Evolutionary conservation across 2,329 filamentous ascomycete genomes (phyloP), one percentile per base, ranked within the genome.

Genomic region (Beauveria bassiana): DNA sequence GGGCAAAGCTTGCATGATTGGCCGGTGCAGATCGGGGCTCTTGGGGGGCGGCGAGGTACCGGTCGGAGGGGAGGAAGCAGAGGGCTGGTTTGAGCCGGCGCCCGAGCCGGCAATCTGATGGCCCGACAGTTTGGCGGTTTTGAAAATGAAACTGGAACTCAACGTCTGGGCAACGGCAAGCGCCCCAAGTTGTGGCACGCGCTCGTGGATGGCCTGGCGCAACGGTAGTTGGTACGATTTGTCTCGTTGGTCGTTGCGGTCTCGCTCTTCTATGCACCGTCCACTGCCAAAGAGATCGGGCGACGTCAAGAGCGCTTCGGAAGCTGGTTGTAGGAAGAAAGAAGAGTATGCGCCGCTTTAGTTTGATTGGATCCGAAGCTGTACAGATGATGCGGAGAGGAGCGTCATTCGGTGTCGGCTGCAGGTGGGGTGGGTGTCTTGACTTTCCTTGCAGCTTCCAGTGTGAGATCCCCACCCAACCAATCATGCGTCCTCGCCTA

Each of bases 1-100:
- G 53, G 85, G 85, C 79, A 88, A 84, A 65, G 84, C 82, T 76
- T 86, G 83, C 79, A 88, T 81, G 70, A 82, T 83, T 68, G 81
- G 80, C 64, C 79, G 75, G 68, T 80, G 79, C 56, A 70, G 64
- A 55, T 73, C 70, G 59, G 73, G 74, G 62, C 71, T 71, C 63
- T 68, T 68, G 62, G 8, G 26, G 7, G 28, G 54, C 22, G 4
- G 38, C 8, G 16, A 16, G 18, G 42, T 20, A 1, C 6, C 4
- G 9, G 18, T 5, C 2, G 55, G 20, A 10, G 42, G 6, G 7
- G 50, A 9, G 5, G 42, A 34, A 31, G 40, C 18, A 31, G 38
- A 46, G 58, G 69, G 62, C 67, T 67, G 14, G 47, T 53, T 65
- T 61, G 68, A 65, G 67, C 69, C 67, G 62, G 67, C 67, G 66